Evolutionary conservation across 257 asterid species (phyloP).

Genomic region (Lycium barbarum): DNA sequence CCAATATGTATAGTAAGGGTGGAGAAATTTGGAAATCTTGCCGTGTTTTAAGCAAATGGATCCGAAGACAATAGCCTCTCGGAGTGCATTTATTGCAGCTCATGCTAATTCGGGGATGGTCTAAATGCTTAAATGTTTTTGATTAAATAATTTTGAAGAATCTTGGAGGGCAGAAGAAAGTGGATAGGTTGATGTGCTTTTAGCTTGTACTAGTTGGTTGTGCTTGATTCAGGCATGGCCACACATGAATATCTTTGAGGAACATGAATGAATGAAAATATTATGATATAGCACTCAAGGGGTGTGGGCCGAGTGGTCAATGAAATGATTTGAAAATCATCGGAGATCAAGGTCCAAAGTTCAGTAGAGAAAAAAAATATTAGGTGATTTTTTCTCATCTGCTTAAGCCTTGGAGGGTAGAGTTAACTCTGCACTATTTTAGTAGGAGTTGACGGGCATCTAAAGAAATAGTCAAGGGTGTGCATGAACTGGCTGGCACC

Average conservation of each 20-base stretch:
- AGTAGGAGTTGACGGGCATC: no score
- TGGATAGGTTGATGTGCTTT: not conserved
- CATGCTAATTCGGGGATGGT: not conserved
- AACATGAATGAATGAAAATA: not conserved
- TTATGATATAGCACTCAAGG: not conserved
- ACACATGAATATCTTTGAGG: not conserved
- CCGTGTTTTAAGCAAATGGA: slow-evolving; percentile 59
- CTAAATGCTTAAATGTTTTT: not conserved
- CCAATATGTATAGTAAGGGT: slow-evolving; percentile 79
- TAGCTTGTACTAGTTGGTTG: not conserved
- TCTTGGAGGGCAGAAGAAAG: not conserved
- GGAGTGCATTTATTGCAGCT: slow-evolving; percentile 51
- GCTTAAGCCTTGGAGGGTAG: not conserved
- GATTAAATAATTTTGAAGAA: not conserved
- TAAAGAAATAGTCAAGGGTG: no score
- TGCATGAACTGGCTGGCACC: no score
- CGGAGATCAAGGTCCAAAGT: not conserved
- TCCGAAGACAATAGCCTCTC: slow-evolving; percentile 68
- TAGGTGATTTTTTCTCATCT: not conserved
- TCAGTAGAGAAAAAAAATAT: not conserved
- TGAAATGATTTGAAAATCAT: not conserved
- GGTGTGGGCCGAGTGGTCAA: not conserved
- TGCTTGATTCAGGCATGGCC: not conserved
- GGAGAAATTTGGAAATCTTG: slow-evolving; percentile 48
- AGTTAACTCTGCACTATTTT: not conserved